Evolutionary conservation across 164 flowering plant genomes (phyloP), one percentile per base, ranked within the genome.

Genomic region (Houttuynia cordata): DNA sequence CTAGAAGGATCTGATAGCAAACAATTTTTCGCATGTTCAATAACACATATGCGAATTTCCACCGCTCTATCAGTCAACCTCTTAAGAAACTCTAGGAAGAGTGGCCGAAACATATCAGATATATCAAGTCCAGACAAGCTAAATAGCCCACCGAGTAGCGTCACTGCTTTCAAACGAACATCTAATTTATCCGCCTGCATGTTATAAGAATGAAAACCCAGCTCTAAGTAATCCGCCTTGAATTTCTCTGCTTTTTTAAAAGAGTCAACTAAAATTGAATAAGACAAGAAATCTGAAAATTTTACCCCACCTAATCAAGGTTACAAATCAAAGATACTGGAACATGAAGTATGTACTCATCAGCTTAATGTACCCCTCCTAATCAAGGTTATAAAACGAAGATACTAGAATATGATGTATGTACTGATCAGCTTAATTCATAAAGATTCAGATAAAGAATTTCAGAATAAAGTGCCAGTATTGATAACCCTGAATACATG

Each of bases 61-160:
- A 77, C 88, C 23, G 70, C 81, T 80, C 87, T 86, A 78, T 93
- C 99, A 62, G 97, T 80, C 78, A 88, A 70, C 71, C 97, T 85
- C 76, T 91, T 90, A 66, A 94, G 62, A 65, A 91, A 91, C 73
- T 94, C 99, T 1, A 74, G 70, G 76, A 90, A 86, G 10, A 94
- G 73, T 17, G 96, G 86, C 71, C 75, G 83, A 72, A 88, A 94
- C 52, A 75, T 72, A 69, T 85, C 91, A 65, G 83, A 59, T 57
- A 87, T 79, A 9, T 69, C 24, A 73, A 73, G 72, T 4, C 73
- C 82, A 1, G 89, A 83, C 53, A 90, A 70, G 58, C 95, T 76
- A 83, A 91, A 90, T 40, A 94, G 71, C 58, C 86, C 83, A 24
- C 97, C 97, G 21, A 88, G 83, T 70, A 94, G 71, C 56, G 74